These are phyloP conservation scores for Kwoniella newhampshirensis DNA, from an alignment of 768 basidiomycete genomes.

Conservation along the genomic window DNA sequence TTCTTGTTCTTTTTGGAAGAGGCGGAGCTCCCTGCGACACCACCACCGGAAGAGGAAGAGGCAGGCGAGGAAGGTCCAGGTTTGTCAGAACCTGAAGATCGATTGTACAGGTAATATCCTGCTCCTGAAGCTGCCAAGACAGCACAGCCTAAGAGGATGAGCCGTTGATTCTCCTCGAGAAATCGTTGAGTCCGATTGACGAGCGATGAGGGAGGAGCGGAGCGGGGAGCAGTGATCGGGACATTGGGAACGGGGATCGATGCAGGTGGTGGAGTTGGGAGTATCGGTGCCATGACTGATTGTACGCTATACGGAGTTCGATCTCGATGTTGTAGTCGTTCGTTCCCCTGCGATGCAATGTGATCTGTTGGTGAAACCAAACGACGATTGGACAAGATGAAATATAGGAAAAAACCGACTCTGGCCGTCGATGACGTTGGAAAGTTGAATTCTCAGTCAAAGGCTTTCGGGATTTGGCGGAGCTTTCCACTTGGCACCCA, in stretches of 20 bases:
- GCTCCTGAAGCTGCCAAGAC: slow-evolving; percentile 68
- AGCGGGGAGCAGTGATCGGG: neutral
- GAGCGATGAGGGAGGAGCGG: slow-evolving; percentile 20
- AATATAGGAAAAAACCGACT: too few species aligned
- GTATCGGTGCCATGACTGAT: slow-evolving; percentile 22
- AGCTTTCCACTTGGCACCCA: too few species aligned
- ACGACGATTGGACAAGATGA: too few species aligned
- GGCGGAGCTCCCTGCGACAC: neutral
- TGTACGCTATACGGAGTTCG: too few species aligned
- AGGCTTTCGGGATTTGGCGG: too few species aligned
- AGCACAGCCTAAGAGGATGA: slow-evolving; percentile 71
- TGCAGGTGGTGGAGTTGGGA: slow-evolving; percentile 16
- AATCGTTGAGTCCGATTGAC: slow-evolving; percentile 42
- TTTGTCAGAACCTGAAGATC: slow-evolving; percentile 14
- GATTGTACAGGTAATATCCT: slow-evolving; percentile 64
- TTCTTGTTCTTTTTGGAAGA: slow-evolving; percentile 57
- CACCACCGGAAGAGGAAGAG: slow-evolving; percentile 40
- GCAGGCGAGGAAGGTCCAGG: slow-evolving; percentile 33
- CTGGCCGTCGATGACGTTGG: too few species aligned
- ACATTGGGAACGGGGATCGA: slow-evolving; percentile 8
- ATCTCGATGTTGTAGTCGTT: too few species aligned
- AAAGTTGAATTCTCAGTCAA: too few species aligned
- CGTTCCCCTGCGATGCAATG: too few species aligned
- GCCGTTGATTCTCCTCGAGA: slow-evolving; percentile 67
- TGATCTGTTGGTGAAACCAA: too few species aligned